These are phyloP conservation scores for Epichloe amarillans DNA, from an alignment of 2,329 filamentous ascomycete species.

Conservation along the genomic window DNA sequence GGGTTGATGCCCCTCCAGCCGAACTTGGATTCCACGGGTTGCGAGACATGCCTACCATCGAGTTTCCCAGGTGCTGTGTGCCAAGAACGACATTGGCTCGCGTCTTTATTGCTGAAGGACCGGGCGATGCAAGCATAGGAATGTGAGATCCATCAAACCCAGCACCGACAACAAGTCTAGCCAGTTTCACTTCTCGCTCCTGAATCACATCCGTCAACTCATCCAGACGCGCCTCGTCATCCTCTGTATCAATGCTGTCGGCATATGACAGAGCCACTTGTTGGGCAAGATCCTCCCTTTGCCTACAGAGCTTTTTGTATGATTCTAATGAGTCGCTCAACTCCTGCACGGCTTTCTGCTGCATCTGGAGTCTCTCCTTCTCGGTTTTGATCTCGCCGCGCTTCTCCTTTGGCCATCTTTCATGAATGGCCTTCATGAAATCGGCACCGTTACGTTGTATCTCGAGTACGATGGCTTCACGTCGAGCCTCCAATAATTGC, in stretches of 20 bases:
- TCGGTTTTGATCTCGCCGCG: conserved; percentile 35
- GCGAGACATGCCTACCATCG: conserved; percentile 19
- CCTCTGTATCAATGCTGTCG: conserved; percentile 35
- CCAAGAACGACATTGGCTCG: conserved; percentile 26
- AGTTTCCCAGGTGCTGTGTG: conserved; percentile 26
- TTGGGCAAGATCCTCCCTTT: conserved; percentile 32
- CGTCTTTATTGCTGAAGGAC: conserved; percentile 6
- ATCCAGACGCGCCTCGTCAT: conserved; percentile 37
- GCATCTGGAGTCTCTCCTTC: conserved; percentile 32
- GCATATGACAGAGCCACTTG: conserved; percentile 37
- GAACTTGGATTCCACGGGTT: conserved; percentile 20
- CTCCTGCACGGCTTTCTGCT: conserved; percentile 30
- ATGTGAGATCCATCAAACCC: conserved; percentile 30
- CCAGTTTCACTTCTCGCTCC: conserved; percentile 28
- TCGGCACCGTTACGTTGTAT: conserved; percentile 34
- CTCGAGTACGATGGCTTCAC: conserved; percentile 25
- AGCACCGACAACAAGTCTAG: conserved; percentile 27
- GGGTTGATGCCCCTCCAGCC: conserved; percentile 23
- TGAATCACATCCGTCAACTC: conserved; percentile 32
- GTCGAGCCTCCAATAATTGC: conserved; percentile 21
- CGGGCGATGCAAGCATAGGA: conserved; percentile 16
- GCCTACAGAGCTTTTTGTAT: conserved; percentile 27
- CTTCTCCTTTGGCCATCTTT: conserved; percentile 30
- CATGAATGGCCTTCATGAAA: conserved; percentile 33
- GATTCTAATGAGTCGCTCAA: conserved; percentile 28